These are phyloP conservation scores for Mycena latifolia DNA, from an alignment of 768 basidiomycete species.

Conservation along the genomic window DNA sequence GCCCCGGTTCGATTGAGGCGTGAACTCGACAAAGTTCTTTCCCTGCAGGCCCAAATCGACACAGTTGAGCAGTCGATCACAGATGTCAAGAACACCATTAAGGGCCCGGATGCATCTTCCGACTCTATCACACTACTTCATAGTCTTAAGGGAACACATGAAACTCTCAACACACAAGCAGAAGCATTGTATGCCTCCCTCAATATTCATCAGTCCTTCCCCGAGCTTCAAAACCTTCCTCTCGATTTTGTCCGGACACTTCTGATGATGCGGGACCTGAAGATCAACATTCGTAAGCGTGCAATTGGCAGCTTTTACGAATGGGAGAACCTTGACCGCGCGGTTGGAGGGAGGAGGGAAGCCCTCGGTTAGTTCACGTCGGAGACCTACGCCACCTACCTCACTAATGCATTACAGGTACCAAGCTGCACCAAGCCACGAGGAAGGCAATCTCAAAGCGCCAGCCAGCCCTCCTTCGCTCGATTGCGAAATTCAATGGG, in stretches of 20 bases:
- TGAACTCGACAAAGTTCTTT: slow-evolving; percentile 49
- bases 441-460: slow-evolving; percentile 42
- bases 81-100: no score
- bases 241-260: slow-evolving; percentile 46
- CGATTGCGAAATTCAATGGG: slow-evolving; percentile 43
- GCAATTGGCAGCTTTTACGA: slow-evolving; percentile 42
- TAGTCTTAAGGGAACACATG: slow-evolving; percentile 39
- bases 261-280: slow-evolving; percentile 37
- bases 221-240: slow-evolving; percentile 44
- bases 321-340: slow-evolving; percentile 43
- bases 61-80: no score
- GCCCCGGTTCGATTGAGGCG: slow-evolving; percentile 46
- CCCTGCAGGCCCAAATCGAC: no score
- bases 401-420: no score
- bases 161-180: slow-evolving; percentile 37
- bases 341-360: slow-evolving; percentile 36
- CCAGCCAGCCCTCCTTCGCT: slow-evolving; percentile 40
- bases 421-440: slow-evolving; percentile 47
- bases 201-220: no score
- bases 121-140: slow-evolving; percentile 33
- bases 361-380: slow-evolving; percentile 34
- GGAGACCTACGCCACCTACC: no score
- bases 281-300: slow-evolving; percentile 41
- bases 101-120: no score
- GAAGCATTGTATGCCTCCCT: slow-evolving; percentile 49